Evolutionary conservation across 768 basidiomycete genomes (phyloP).

Genomic region (Boletus rubroflammeus): DNA sequence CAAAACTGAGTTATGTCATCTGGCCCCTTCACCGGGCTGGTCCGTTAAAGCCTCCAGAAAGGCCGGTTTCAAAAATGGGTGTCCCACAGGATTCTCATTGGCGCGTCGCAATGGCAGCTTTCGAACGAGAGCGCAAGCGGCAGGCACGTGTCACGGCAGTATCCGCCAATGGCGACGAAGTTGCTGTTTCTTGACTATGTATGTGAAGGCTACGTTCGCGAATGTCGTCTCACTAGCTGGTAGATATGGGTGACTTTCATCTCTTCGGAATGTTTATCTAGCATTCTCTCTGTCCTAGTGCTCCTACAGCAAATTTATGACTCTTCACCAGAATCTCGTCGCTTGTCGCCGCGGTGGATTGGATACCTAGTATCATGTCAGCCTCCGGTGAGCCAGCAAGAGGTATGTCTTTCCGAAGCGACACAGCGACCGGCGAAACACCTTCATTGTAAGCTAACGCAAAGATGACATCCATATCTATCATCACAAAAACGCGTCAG

Average conservation of each 20-base stretch:
- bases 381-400: slow-evolving; percentile 43
- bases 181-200: slow-evolving; percentile 1
- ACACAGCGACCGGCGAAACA: slow-evolving; percentile 42
- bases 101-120: slow-evolving; percentile 29
- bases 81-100: slow-evolving; percentile 22
- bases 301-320: not conserved
- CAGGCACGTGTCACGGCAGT: slow-evolving; percentile 18
- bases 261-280: not conserved
- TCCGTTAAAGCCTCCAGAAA: slow-evolving; percentile 23
- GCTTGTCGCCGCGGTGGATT: slow-evolving; percentile 2
- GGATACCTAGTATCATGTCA: slow-evolving; percentile 40
- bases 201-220: not conserved
- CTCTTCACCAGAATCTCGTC: slow-evolving; percentile 4
- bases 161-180: not conserved
- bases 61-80: slow-evolving; percentile 16
- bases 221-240: not conserved
- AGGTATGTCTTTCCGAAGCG: slow-evolving; percentile 43
- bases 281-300: not conserved
- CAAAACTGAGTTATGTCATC: slow-evolving; percentile 45
- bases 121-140: slow-evolving; percentile 28
- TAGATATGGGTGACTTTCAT: not conserved
- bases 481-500: not conserved
- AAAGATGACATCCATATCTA: slow-evolving; percentile 47
- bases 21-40: slow-evolving; percentile 54
- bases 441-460: slow-evolving; percentile 43